A percentile compares a stretch with the other conserved stretches of the same genome.
phyloP scores from a whole-genome alignment of 208 protist genomes.

The Leishmania braziliensis region DNA sequence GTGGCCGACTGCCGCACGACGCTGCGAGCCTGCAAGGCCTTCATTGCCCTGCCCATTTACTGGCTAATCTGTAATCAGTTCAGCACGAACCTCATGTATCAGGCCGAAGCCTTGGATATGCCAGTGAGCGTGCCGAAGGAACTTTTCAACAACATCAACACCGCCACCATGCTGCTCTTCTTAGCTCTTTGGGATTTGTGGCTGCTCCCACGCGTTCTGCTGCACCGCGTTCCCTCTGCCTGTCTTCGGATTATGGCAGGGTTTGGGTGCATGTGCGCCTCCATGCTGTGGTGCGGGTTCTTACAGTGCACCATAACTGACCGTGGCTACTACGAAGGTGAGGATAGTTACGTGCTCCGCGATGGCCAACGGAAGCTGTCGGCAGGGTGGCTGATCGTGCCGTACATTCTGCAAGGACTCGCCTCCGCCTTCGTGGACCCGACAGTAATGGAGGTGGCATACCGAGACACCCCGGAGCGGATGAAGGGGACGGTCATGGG shows the following conservation, averaged over 20 bases:
- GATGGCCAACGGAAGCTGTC: conserved; percentile 34
- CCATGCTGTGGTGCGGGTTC: conserved; percentile 62
- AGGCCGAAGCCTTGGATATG: conserved; percentile 42
- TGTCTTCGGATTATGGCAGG: conserved; percentile 37
- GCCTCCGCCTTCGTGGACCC: conserved; percentile 70
- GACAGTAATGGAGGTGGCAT: conserved; percentile 69
- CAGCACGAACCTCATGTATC: conserved; percentile 72
- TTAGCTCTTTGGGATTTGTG: conserved; percentile 45
- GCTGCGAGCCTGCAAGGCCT: conserved; percentile 44
- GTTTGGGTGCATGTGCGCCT: conserved; percentile 47
- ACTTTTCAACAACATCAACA: conserved; percentile 79
- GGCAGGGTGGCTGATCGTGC: conserved; percentile 50
- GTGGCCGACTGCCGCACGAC: conserved; percentile 46
- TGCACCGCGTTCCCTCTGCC: conserved; percentile 20
- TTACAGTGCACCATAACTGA: conserved; percentile 43
- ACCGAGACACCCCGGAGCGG: conserved; percentile 48
- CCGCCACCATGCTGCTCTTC: conserved; percentile 54
- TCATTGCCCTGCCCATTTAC: conserved; percentile 68
- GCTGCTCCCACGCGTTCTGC: conserved; percentile 41
- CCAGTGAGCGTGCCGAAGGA: conserved; percentile 48
- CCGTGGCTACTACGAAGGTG: conserved; percentile 45
- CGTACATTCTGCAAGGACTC: conserved; percentile 64
- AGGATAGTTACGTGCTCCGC: conserved; percentile 46
- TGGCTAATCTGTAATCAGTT: conserved; percentile 76
- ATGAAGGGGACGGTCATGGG: conserved; percentile 76